These are phyloP conservation scores for Penicillium soppii DNA, from an alignment of 495 filamentous ascomycete species.

Conservation along the genomic window DNA sequence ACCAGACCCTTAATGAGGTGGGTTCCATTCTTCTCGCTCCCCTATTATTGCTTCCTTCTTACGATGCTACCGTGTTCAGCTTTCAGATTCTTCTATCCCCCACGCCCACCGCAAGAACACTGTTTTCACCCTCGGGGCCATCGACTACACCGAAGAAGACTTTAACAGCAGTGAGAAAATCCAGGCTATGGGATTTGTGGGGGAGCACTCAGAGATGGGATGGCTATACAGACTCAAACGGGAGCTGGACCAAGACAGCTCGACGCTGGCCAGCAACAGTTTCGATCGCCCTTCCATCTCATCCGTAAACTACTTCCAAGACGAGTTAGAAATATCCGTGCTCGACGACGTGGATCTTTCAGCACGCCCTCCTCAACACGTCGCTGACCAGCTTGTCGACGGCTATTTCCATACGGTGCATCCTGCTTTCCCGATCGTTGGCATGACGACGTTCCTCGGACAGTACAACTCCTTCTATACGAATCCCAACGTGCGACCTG, in stretches of 20 bases:
- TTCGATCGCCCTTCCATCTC: conserved; percentile 22
- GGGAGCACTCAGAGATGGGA: conserved; percentile 57
- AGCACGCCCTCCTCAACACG: conserved; percentile 42
- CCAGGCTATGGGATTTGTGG: conserved; percentile 54
- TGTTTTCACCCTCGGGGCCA: conserved; percentile 40
- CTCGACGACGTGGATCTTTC: conserved; percentile 43
- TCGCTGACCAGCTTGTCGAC: conserved; percentile 50
- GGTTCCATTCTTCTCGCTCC: too few species aligned
- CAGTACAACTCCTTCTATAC: conserved; percentile 36
- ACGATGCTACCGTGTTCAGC: too few species aligned
- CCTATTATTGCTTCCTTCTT: not conserved
- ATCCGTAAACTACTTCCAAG: conserved; percentile 49
- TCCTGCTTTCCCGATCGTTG: conserved; percentile 54
- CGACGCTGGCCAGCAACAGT: conserved; percentile 9
- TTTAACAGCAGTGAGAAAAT: conserved; percentile 47
- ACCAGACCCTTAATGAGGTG: conserved; percentile 15
- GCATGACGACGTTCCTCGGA: conserved; percentile 33
- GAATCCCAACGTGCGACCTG: conserved; percentile 23
- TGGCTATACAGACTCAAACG: conserved; percentile 51
- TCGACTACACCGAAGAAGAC: conserved; percentile 57
- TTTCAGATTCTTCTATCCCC: too few species aligned
- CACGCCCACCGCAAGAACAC: too few species aligned
- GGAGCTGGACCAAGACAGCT: conserved; percentile 16
- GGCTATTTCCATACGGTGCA: conserved; percentile 56
- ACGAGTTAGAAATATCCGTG: conserved; percentile 44